Evolutionary conservation across 1,139 yeast species (phyloP), one percentile per base, ranked within the genome.

Genomic region (Nakaseomyces nivariensis): DNA sequence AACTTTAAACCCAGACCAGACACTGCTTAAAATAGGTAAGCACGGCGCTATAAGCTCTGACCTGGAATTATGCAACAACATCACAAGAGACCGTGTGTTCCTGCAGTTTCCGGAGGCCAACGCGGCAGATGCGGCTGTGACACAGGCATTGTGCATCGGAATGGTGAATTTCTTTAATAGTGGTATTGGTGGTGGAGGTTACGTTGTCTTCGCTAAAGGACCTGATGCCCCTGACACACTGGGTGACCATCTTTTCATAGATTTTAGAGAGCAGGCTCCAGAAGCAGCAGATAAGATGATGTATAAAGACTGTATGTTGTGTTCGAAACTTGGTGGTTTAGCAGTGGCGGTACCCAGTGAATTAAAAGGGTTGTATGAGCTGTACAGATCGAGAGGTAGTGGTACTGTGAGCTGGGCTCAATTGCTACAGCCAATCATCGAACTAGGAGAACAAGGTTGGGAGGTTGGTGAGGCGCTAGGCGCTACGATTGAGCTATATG

Each of bases 131-230:
- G 95, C 97, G 0, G 88, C 96, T 0, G 82, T 92, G 1, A 85
- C 96, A 0, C 86, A 87, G 22, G 88, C 95, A 0, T 72, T 92
- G 29, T 92, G 98, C 64, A 79, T 92, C 37, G 97, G 97, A 1
- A 75, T 87, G 51, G 69, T 87, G 41, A 86, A 87, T 62, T 81
- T 89, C 53, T 89, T 81, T 62, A 83, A 90, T 46, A 81, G 94
- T 4, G 97, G 98, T 0, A 80, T 90, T 46, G 98, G 98, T 1
- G 98, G 97, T 4, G 97, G 97, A 8, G 86, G 85, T 0, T 87
- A 77, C 60, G 83, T 86, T 46, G 75, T 85, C 1, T 78, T 85
- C 45, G 72, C 61, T 3, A 51, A 54, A 26, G 48, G 49, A 5
- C 40, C 45, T 43, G 22, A 37, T 44, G 47, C 48, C 45, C 29